Evolutionary conservation across 768 basidiomycete species (phyloP), one percentile per base, ranked within the genome.

Genomic region (Hericium coralloides): DNA sequence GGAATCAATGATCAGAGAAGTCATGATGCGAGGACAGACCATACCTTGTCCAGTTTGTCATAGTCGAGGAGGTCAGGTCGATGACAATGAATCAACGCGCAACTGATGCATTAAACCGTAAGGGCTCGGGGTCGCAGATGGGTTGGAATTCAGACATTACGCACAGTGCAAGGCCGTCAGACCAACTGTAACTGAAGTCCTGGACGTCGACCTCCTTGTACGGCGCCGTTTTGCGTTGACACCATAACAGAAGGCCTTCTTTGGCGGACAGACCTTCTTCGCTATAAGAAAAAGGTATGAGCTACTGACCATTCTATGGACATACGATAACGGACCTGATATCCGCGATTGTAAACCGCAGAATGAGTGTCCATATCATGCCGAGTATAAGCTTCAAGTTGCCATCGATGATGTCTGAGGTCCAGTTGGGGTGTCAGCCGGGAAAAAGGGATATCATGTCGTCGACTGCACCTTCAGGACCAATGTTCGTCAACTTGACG

Each of bases 201-300:
- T 92, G 85, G 15, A 99, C 92, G 57, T 98, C 74, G 12, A 98
- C 94, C 65, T 95, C 92, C 60, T 81, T 82, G 73, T 99, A 98
- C 0, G 85, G 83, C 37, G 80, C 83, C 0, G 97, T 99, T 72
- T 95, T 97, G 55, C 97, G 84, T 67, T 98, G 97, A 74, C 95
- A 97, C 97, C 97, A 99, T 3, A 99, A 80, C 4, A 99, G 75
- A 12, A 99, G 79, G 37, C 97, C 97, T 67, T 98, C 97, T 72
- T 98, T 97, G 1, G 97, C 97, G 10, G 94, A 94, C n/a, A 98
- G 80, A 56, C 97, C 97, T 74, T 98, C 97, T 78, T 95, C 93
- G 64, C 95, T 98, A 53, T 25, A 53, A 52, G n/a, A 31, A 25
- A 47, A 45, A 51, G 17, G 53, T 56, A 39, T 18, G 47, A 55